Conservation (phyloP, 2,329 filamentous ascomycete species). For the Cladorrhinum sp. region DNA sequence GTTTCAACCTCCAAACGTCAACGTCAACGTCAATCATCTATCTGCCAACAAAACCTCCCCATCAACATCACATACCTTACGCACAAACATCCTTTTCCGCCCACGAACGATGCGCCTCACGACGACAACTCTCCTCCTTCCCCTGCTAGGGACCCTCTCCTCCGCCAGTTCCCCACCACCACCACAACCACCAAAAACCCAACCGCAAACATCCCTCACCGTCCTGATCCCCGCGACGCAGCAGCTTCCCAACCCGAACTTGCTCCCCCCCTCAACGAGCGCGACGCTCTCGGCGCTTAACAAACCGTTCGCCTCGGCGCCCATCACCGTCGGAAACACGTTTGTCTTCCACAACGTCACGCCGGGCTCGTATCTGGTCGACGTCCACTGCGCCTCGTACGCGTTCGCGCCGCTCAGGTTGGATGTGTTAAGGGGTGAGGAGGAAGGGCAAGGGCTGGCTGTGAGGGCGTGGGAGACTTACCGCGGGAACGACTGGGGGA, state of each 20-base stretch:
- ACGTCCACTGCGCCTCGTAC: conserved; percentile 72
- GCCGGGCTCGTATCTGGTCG: conserved; percentile 73
- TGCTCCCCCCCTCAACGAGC: conserved; percentile 63
- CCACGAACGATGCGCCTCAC: conserved; percentile 29
- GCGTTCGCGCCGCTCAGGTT: conserved; percentile 77
- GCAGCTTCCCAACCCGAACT: conserved; percentile 45
- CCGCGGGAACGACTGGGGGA: conserved; percentile 84
- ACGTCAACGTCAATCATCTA: neutral
- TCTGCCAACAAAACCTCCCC: neutral
- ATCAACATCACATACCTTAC: neutral
- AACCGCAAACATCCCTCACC: conserved; percentile 40
- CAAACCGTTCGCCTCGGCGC: conserved; percentile 45
- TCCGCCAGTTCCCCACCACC: conserved; percentile 22
- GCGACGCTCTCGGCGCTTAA: conserved; percentile 53
- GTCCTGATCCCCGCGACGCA: conserved; percentile 42
- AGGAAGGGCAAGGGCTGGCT: conserved; percentile 35
- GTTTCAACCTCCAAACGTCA: neutral
- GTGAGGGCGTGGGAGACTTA: conserved; percentile 79
- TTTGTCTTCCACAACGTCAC: conserved; percentile 75
- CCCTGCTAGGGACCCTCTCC: conserved; percentile 34
- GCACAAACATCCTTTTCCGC: conserved; percentile 16
- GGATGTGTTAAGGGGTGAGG: conserved; percentile 53
- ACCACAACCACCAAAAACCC: conserved; percentile 7
- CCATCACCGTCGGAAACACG: conserved; percentile 64
- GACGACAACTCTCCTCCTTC: conserved; percentile 40